phyloP scores from a whole-genome alignment of 2,329 filamentous ascomycete genomes.

The Penicillium italicum region DNA sequence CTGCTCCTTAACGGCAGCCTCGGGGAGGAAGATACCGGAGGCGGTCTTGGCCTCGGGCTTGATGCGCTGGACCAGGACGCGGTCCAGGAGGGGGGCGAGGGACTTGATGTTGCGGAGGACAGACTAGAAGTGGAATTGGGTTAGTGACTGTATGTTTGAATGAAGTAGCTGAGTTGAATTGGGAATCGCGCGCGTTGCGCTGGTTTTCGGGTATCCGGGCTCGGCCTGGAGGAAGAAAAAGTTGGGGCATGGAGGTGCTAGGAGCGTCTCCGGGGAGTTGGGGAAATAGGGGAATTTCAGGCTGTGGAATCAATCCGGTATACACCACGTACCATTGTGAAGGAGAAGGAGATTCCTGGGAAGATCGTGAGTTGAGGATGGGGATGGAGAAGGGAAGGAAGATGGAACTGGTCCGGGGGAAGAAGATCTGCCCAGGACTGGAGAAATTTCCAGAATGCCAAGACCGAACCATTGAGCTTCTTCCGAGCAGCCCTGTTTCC shows the following conservation, averaged over 20 bases:
- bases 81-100: slow-evolving; percentile 93
- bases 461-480: slow-evolving; percentile 31
- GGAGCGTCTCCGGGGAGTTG: background rate
- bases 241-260: background rate
- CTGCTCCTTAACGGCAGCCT: slow-evolving; percentile 94
- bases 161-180: background rate
- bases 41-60: slow-evolving; percentile 97
- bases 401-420: slow-evolving; percentile 29
- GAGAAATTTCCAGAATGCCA: slow-evolving; percentile 48
- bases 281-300: background rate
- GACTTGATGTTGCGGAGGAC: slow-evolving; percentile 92
- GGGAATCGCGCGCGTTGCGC: background rate
- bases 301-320: background rate
- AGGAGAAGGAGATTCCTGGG: slow-evolving; percentile 12
- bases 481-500: slow-evolving; percentile 21
- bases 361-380: slow-evolving; percentile 25
- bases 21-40: slow-evolving; percentile 94
- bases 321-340: slow-evolving; percentile 26
- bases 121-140: slow-evolving; percentile 26
- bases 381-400: slow-evolving; percentile 32
- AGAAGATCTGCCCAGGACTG: slow-evolving; percentile 30
- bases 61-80: slow-evolving; percentile 94
- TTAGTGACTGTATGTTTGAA: slow-evolving; percentile 2
- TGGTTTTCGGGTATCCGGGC: slow-evolving; percentile 8
- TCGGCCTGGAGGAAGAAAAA: slow-evolving; percentile 8